phyloP scores from a whole-genome alignment of 805 yeast species.

The Clavispora santaluciae region DNA sequence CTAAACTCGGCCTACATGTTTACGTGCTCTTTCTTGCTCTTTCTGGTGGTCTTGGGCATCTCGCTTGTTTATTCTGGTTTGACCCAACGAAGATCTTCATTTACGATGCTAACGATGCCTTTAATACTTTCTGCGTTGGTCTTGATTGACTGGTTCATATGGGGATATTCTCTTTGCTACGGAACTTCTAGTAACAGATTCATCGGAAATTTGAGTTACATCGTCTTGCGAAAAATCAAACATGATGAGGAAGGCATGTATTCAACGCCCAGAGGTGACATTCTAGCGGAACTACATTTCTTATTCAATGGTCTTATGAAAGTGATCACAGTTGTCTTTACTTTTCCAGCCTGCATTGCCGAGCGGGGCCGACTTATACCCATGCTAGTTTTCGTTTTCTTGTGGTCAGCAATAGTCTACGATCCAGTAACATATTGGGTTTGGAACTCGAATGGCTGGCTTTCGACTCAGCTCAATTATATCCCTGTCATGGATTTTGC shows the following conservation, averaged over 20 bases:
- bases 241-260: constrained; percentile 15
- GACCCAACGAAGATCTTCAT: constrained; percentile 38
- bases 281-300: constrained; percentile 32
- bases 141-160: constrained; percentile 39
- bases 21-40: constrained; percentile 29
- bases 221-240: constrained; percentile 17
- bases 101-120: constrained; percentile 37
- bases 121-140: constrained; percentile 26
- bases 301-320: constrained; percentile 38
- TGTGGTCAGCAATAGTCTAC: constrained; percentile 38
- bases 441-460: constrained; percentile 43
- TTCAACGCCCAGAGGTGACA: constrained; percentile 35
- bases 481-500: constrained; percentile 42
- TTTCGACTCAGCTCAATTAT: constrained; percentile 26
- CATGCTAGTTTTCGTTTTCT: constrained; percentile 34
- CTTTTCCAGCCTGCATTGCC: constrained; percentile 42
- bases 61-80: constrained; percentile 40
- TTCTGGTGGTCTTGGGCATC: constrained; percentile 31
- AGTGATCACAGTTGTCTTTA: constrained; percentile 33
- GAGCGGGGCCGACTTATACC: constrained; percentile 41
- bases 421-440: constrained; percentile 44
- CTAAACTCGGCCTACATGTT: constrained; percentile 32
- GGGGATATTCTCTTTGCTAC: constrained; percentile 42
- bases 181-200: constrained; percentile 28
- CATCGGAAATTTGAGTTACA: constrained; percentile 31